phyloP scores from a whole-genome alignment of 495 filamentous ascomycete species.

The Symbiotaphrina buchneri region DNA sequence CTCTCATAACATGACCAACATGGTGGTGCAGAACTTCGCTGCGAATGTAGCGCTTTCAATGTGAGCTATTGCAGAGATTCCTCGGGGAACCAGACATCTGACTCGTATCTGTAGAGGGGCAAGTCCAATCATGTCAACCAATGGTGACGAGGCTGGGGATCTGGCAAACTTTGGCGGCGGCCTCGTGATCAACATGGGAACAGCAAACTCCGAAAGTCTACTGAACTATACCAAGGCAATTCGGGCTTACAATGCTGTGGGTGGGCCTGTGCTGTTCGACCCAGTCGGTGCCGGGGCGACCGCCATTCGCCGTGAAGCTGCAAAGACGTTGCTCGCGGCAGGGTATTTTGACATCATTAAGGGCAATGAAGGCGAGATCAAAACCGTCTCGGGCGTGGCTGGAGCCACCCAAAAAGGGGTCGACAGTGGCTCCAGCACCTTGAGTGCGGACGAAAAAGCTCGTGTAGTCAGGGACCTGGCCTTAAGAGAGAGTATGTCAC shows the following conservation, averaged over 20 bases:
- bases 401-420: slow-evolving; percentile 60
- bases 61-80: slow-evolving; percentile 11
- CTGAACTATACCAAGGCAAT: slow-evolving; percentile 40
- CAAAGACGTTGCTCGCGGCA: slow-evolving; percentile 44
- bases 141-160: slow-evolving; percentile 63
- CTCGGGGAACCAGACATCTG: neutral
- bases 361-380: slow-evolving; percentile 84
- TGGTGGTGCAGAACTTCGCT: slow-evolving; percentile 81
- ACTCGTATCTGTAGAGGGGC: slow-evolving; percentile 26
- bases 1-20: slow-evolving; percentile 92
- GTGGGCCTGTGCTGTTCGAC: slow-evolving; percentile 63
- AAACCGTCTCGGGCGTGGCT: slow-evolving; percentile 33
- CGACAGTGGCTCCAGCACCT: slow-evolving; percentile 45
- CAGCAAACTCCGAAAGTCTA: slow-evolving; percentile 48
- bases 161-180: slow-evolving; percentile 40
- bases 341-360: slow-evolving; percentile 81
- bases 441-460: slow-evolving; percentile 28
- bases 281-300: slow-evolving; percentile 87
- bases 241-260: slow-evolving; percentile 54
- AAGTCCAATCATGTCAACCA: slow-evolving; percentile 84
- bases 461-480: slow-evolving; percentile 41
- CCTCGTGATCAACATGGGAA: slow-evolving; percentile 91
- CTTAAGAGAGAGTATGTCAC: slow-evolving; percentile 21
- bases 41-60: slow-evolving; percentile 72
- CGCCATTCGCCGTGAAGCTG: slow-evolving; percentile 38